Percentiles rank a stretch among this genome's conserved stretches.
Conservation (phyloP, 2,329 filamentous ascomycete species). For the Aspergillus fijiensis region DNA sequence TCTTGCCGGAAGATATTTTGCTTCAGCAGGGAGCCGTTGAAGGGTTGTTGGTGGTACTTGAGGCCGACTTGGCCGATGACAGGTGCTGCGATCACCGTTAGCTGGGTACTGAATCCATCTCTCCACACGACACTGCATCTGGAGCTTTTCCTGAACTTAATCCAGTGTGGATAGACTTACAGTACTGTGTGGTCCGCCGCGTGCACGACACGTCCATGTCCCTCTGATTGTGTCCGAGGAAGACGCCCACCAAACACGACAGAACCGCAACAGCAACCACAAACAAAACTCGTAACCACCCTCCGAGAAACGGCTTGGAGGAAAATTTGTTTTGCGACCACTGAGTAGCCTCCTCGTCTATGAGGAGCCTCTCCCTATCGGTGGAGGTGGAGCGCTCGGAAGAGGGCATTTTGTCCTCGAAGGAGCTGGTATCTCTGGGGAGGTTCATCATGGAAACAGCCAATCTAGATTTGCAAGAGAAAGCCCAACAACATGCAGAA, state of each 20-base stretch:
- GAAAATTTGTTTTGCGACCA: conserved; percentile 6
- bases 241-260: conserved; percentile 21
- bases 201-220: conserved; percentile 25
- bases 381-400: not conserved
- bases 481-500: not conserved
- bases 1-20: conserved; percentile 55
- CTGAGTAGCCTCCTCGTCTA: conserved; percentile 3
- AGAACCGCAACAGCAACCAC: conserved; percentile 17
- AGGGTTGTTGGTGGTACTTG: conserved; percentile 44
- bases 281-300: conserved; percentile 14
- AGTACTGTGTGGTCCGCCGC: conserved; percentile 25
- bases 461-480: not conserved
- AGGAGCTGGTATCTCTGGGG: not conserved
- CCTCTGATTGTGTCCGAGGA: conserved; percentile 12
- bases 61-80: conserved; percentile 44
- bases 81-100: conserved; percentile 27
- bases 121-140: not conserved
- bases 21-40: conserved; percentile 59
- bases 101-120: not conserved
- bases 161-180: conserved; percentile 11
- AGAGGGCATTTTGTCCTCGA: conserved; percentile 8
- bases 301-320: not conserved
- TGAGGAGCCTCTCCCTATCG: conserved; percentile 8
- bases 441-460: not conserved
- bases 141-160: too few species aligned